phyloP scores from a whole-genome alignment of 805 yeast species.

The Babjeviella inositovora region DNA sequence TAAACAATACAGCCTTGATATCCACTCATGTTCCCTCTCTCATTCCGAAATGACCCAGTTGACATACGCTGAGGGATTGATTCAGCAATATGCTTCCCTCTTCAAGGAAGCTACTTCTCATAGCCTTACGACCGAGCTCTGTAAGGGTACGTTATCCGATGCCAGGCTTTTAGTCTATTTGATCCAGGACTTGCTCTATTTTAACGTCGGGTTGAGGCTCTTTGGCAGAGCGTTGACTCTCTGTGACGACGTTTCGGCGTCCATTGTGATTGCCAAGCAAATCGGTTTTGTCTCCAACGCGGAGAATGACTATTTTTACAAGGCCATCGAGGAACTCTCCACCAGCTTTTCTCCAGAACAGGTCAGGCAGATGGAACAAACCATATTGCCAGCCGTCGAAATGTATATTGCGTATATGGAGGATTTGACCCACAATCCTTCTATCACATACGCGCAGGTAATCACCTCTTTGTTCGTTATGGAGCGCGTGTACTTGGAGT shows the following conservation, averaged over 20 bases:
- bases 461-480: conserved; percentile 25
- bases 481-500: conserved; percentile 33
- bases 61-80: too few relatives aligned
- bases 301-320: conserved; percentile 30
- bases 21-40: too few relatives aligned
- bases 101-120: conserved; percentile 18
- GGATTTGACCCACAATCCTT: conserved; percentile 9
- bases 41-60: too few relatives aligned
- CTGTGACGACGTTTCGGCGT: conserved; percentile 19
- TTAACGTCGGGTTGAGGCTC: conserved; percentile 21
- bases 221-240: conserved; percentile 24
- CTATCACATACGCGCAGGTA: conserved; percentile 18
- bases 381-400: conserved; percentile 15
- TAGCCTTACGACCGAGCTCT: conserved; percentile 23
- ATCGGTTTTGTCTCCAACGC: conserved; percentile 30
- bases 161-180: conserved; percentile 23
- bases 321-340: conserved; percentile 11
- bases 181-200: conserved; percentile 30
- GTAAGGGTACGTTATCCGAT: conserved; percentile 26
- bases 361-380: conserved; percentile 3
- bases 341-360: conserved; percentile 7
- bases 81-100: too few relatives aligned
- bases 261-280: conserved; percentile 26
- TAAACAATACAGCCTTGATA: too few relatives aligned
- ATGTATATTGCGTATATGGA: conserved; percentile 17